A percentile compares a stretch with the other conserved stretches of the same genome.
phyloP scores from a whole-genome alignment of 139 green algal species.

The Mesotaenium endlicherianum region DNA sequence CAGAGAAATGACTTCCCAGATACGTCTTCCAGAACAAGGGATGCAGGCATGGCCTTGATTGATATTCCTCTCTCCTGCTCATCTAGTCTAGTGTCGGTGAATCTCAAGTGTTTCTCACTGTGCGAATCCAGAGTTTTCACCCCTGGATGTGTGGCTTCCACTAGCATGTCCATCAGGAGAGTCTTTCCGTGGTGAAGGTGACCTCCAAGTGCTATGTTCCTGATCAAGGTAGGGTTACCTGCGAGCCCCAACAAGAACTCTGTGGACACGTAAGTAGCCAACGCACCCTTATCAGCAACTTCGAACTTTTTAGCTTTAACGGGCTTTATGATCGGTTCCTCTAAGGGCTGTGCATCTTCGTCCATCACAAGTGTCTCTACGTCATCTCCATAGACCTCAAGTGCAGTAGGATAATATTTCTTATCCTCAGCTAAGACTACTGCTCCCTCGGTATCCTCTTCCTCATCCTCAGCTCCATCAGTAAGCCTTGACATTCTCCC shows the following conservation, averaged over 20 bases:
- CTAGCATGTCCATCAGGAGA: conserved; percentile 94
- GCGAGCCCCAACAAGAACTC: conserved; percentile 74
- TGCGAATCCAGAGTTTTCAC: conserved; percentile 6
- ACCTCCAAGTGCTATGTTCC: conserved; percentile 86
- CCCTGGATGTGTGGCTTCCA: conserved; percentile 84
- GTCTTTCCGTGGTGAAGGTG: conserved; percentile 99
- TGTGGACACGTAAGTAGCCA: conserved; percentile 11
- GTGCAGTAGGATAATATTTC: conserved; percentile 96
- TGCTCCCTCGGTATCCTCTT: conserved; percentile 26
- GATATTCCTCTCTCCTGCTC: conserved; percentile 87
- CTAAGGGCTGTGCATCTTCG: conserved; percentile 95
- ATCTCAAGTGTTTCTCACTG: conserved; percentile 70
- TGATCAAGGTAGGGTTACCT: conserved; percentile 79
- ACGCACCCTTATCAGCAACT: conserved; percentile 50
- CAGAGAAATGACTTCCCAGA: conserved; percentile 84
- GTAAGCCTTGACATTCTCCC: too few relatives aligned
- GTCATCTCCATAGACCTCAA: conserved; percentile 86
- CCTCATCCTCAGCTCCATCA: conserved; percentile 44
- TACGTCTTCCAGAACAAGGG: conserved; percentile 76
- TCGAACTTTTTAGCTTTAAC: conserved; percentile 74
- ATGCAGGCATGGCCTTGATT: conserved; percentile 93
- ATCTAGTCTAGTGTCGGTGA: conserved; percentile 93
- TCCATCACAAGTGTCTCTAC: conserved; percentile 95
- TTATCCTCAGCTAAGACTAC: conserved; percentile 97
- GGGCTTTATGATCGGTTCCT: conserved; percentile 93